A percentile compares a stretch with the other conserved stretches of the same genome.
These are phyloP conservation scores for Pleurotus citrinopileatus DNA, from an alignment of 768 basidiomycete species.

Conservation along the genomic window DNA sequence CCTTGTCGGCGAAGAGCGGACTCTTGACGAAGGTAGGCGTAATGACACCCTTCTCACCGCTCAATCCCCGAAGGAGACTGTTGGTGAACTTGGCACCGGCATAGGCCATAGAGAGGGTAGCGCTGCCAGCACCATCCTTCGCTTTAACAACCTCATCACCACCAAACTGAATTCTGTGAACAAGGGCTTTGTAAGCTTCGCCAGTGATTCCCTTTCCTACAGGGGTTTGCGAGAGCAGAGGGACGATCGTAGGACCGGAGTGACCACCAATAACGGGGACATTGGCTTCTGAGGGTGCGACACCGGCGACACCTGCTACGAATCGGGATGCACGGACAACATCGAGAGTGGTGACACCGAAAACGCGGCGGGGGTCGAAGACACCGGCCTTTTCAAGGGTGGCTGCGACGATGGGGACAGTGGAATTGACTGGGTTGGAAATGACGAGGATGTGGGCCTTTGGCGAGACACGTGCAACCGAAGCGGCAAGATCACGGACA, in stretches of 20 bases:
- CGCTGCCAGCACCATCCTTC: constrained; percentile 93
- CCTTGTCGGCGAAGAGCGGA: constrained; percentile 78
- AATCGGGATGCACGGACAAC: constrained; percentile 96
- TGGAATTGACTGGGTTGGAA: constrained; percentile 98
- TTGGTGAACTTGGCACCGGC: constrained; percentile 91
- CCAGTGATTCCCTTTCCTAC: constrained; percentile 72
- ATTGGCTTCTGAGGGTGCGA: constrained; percentile 60
- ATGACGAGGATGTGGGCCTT: constrained; percentile 95
- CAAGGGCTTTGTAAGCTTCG: constrained; percentile 72
- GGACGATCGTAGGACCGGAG: constrained; percentile 96
- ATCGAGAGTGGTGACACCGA: constrained; percentile 98
- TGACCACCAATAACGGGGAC: constrained; percentile 95
- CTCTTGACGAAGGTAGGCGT: constrained; percentile 89
- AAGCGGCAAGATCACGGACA: constrained; percentile 91
- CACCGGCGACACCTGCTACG: constrained; percentile 66
- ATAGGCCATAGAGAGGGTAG: constrained; percentile 93
- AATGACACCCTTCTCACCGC: constrained; percentile 85
- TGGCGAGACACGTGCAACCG: constrained; percentile 82
- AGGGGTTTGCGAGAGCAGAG: constrained; percentile 81
- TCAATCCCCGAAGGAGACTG: constrained; percentile 78
- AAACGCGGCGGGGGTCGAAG: constrained; percentile 85
- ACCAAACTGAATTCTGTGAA: constrained; percentile 94
- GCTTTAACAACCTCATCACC: constrained; percentile 99
- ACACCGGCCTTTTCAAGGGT: constrained; percentile 90
- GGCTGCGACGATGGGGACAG: constrained; percentile 94